Base-by-base conservation (phyloP, 2,329 filamentous ascomycete species). In the Paecilomyces variotii region DNA sequence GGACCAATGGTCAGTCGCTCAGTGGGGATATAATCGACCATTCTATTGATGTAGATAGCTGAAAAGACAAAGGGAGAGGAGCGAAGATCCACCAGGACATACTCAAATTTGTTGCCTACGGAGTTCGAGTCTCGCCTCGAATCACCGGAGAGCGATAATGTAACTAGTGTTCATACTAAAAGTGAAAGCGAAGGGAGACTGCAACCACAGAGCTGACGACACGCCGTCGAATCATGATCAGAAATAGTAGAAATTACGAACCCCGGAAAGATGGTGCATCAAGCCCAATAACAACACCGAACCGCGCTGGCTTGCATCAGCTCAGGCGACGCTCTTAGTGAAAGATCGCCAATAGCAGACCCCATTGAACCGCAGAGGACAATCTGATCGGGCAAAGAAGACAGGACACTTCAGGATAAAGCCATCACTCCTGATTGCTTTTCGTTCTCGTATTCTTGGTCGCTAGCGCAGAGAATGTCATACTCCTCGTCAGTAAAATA, bases 401-500 rank as follows among this genome's bases (percentile, higher is more conserved):
- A 39, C 35, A n/a, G 5, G 12, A 45, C 6, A 45, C n/a, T 19
- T 45, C n/a, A 45, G 19, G 39, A 14, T 14, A 45, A 45, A 2
- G n/a, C n/a, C 39, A 45, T 19, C 14, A 45, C 39, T 19, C 39
- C 39, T 7, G 66, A 65, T 7, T 69, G 68, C 39, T 67, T 65
- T 26, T 68, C 84, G 61, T 82, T 81, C 56, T 85, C 73, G 64
- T 83, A 88, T 72, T 97, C 93, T 73, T 96, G 90, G 65, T 97
- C 93, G 60, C 90, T 96, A 51, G 91, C 93, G 77, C 97, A 91
- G 53, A 97, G 85, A 64, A 97, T 92, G 69, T 99, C 94, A 73
- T 97, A 99, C 77, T 99, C 94, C 74, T 97, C 94, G 63, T 99
- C 94, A 0, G 94, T 97, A 80, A 96, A 78, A 80, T 96, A 97